Evolutionary conservation across 768 basidiomycete species (phyloP), one percentile per base, ranked within the genome.

Genomic region (Hygrocybe punicea): DNA sequence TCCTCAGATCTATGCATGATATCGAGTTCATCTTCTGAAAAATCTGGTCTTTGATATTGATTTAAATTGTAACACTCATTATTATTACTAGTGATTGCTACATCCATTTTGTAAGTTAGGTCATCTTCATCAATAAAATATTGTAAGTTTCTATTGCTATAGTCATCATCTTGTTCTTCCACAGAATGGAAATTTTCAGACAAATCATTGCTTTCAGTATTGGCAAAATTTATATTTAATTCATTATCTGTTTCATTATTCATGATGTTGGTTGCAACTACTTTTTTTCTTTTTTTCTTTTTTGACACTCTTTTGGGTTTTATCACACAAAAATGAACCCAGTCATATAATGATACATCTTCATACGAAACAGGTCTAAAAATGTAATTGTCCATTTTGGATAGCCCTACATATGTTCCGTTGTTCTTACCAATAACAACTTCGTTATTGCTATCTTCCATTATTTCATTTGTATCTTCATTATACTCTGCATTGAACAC

Each of bases 311-410:
- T 44, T 46, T 39, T 48, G 33, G 33, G 49, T 47, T 51, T 60
- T 58, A 50, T 40, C 59, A 34, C 57, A 40, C 53, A 62, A 19
- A 51, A 33, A 40, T 53, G 29, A 24, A 68, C 53, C 65, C 64
- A 71, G 25, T 73, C 68, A 64, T 72, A 72, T 19, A 72, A 51
- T 56, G 33, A 57, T 25, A 67, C 40, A 58, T 59, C 3, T n/a
- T 67, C 63, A 9, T 65, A 56, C 25, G 56, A 36, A 6, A 19
- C 21, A 11, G 71, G 62, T 24, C 71, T 46, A 51, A 57, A 68
- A 21, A 63, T 65, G 53, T 71, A 71, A 47, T 71, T 67, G 55
- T 63, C 51, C 14, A 69, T 60, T 36, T 46, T 50, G 2, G 67
- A 65, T 37, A 63, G 48, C 24, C 62, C 62, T 19, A 63, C 47